phyloP scores from a whole-genome alignment of 139 green algal species.

The Chlorokybus atmophyticus region DNA sequence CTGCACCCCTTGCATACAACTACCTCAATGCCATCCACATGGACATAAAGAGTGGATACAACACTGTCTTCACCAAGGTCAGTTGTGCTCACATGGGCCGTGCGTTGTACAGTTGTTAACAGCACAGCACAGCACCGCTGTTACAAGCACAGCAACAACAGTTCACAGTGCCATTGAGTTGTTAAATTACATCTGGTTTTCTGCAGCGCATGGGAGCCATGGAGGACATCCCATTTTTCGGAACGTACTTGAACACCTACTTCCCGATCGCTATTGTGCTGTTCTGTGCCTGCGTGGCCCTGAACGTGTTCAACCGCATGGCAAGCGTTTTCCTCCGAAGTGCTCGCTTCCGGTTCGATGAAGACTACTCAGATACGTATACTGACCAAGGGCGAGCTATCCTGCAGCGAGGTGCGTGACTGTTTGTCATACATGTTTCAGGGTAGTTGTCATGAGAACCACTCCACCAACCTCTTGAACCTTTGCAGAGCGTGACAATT shows the following conservation, averaged over 20 bases:
- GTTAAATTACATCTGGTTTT: background rate
- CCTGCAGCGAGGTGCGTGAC: conserved; percentile 8
- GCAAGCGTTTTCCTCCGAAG: background rate
- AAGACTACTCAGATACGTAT: conserved; percentile 9
- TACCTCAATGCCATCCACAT: conserved; percentile 58
- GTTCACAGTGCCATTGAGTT: background rate
- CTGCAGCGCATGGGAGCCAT: conserved; percentile 16
- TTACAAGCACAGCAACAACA: no score
- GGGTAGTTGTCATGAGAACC: no score
- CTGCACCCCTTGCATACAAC: conserved; percentile 85
- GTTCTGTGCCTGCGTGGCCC: conserved; percentile 9
- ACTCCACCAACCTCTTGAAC: no score
- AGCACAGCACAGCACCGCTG: background rate
- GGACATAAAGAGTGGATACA: conserved; percentile 5
- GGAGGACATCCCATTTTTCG: conserved; percentile 15
- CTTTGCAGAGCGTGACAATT: no score
- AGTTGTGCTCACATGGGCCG: background rate
- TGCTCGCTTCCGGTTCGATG: conserved; percentile 21
- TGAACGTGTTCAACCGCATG: conserved; percentile 30
- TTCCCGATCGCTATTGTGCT: conserved; percentile 27
- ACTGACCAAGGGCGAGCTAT: background rate
- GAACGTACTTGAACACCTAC: conserved; percentile 17
- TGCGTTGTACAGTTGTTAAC: background rate
- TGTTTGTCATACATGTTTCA: no score
- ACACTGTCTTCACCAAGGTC: conserved; percentile 25